Conservation (phyloP, 768 basidiomycete species). For the Pleurotus pulmonarius region DNA sequence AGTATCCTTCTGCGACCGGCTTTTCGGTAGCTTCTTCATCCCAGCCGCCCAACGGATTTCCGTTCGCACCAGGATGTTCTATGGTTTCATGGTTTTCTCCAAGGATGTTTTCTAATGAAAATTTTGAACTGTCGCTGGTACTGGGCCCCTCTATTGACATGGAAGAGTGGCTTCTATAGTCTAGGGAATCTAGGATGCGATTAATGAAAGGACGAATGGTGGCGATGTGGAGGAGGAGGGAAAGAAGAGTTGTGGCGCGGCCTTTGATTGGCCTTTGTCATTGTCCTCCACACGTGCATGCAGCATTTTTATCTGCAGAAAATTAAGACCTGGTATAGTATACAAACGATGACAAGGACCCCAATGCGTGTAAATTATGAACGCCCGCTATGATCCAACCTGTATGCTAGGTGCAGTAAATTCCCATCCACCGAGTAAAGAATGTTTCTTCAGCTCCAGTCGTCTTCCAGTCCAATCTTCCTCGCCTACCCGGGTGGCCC, state of each 20-base stretch:
- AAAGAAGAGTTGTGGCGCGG: not conserved
- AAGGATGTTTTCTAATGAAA: conserved; percentile 72
- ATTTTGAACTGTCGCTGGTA: conserved; percentile 17
- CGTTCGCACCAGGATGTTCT: conserved; percentile 48
- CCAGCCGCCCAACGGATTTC: conserved; percentile 50
- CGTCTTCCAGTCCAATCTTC: conserved; percentile 44
- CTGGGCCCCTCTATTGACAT: not conserved
- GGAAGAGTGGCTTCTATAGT: conserved; percentile 1
- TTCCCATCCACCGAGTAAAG: conserved; percentile 22
- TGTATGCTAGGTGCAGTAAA: conserved; percentile 9
- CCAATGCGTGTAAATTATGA: not conserved
- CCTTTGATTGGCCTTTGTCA: not conserved
- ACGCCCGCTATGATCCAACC: conserved; percentile 13
- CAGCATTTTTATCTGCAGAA: not conserved
- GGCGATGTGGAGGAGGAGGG: not conserved
- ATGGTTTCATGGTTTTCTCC: conserved; percentile 57
- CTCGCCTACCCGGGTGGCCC: conserved; percentile 44
- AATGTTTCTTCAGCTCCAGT: conserved; percentile 32
- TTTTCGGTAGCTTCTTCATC: conserved; percentile 56
- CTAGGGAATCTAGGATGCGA: conserved; percentile 6
- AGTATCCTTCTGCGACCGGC: conserved; percentile 59
- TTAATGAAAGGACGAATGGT: conserved; percentile 3
- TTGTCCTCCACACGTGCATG: conserved; percentile 8
- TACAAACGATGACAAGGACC: too few relatives aligned
- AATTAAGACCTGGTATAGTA: too few relatives aligned